phyloP scores from a whole-genome alignment of 768 basidiomycete genomes.

The Russula lepida region DNA sequence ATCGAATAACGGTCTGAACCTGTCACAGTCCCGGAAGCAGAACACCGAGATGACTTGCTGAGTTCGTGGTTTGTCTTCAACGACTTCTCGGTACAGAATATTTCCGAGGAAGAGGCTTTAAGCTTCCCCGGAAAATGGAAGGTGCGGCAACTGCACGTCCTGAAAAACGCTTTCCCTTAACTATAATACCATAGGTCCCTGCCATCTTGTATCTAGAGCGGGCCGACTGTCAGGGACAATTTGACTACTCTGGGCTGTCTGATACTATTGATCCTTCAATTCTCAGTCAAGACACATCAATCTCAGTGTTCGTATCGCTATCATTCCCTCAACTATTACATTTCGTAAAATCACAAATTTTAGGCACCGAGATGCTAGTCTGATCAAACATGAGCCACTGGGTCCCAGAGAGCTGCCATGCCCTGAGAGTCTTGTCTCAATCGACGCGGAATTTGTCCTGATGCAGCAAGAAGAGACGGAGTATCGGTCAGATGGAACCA shows the following conservation, averaged over 20 bases:
- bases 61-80: constrained; percentile 94
- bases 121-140: constrained; percentile 91
- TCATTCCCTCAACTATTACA: background rate
- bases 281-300: constrained; percentile 78
- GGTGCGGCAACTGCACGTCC: constrained; percentile 34
- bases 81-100: constrained; percentile 83
- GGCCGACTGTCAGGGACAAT: constrained; percentile 42
- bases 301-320: constrained; percentile 54
- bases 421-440: constrained; percentile 83
- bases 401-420: constrained; percentile 67
- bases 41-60: constrained; percentile 27
- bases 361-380: constrained; percentile 65
- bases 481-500: constrained; percentile 88
- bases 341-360: background rate
- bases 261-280: constrained; percentile 64
- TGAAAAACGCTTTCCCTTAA: background rate
- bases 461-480: constrained; percentile 99
- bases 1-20: background rate
- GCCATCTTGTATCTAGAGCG: constrained; percentile 88
- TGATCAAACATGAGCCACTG: constrained; percentile 75
- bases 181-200: constrained; percentile 48
- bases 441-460: constrained; percentile 96
- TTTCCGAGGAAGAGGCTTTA: constrained; percentile 80
- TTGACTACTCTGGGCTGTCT: constrained; percentile 62
- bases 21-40: constrained; percentile 59